phyloP scores from a whole-genome alignment of 2,329 filamentous ascomycete species.

The Colletotrichum sp. region DNA sequence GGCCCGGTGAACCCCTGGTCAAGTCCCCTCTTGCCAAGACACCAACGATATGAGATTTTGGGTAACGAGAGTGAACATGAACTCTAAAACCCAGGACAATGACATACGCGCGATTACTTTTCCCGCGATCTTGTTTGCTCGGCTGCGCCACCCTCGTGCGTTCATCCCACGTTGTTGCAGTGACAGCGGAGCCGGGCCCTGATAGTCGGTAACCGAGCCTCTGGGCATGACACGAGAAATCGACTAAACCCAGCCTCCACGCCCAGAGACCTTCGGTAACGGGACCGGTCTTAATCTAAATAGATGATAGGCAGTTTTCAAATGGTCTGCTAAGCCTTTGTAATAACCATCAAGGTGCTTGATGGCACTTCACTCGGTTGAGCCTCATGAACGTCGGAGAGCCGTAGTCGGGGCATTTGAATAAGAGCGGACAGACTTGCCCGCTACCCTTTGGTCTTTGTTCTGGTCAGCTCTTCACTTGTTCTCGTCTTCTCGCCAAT shows the following conservation, averaged over 20 bases:
- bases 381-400: neutral
- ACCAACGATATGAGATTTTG: neutral
- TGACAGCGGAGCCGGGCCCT: neutral
- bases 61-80: neutral
- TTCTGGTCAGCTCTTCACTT: neutral
- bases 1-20: neutral
- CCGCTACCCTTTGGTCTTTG: neutral
- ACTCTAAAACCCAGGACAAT: neutral
- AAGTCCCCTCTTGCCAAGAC: constrained; percentile 2
- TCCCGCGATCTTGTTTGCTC: neutral
- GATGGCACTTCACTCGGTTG: neutral
- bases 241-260: neutral
- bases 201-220: neutral
- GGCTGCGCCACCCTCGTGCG: neutral
- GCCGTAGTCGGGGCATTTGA: neutral
- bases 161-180: neutral
- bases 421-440: neutral
- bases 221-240: neutral
- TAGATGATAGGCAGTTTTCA: neutral
- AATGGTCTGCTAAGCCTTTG: neutral
- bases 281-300: neutral
- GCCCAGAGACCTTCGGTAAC: neutral
- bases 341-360: constrained; percentile 3
- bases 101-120: constrained; percentile 2
- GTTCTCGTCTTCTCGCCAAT: neutral